phyloP scores from a whole-genome alignment of 1,139 yeast genomes.

The Taphrina flavorubra region DNA sequence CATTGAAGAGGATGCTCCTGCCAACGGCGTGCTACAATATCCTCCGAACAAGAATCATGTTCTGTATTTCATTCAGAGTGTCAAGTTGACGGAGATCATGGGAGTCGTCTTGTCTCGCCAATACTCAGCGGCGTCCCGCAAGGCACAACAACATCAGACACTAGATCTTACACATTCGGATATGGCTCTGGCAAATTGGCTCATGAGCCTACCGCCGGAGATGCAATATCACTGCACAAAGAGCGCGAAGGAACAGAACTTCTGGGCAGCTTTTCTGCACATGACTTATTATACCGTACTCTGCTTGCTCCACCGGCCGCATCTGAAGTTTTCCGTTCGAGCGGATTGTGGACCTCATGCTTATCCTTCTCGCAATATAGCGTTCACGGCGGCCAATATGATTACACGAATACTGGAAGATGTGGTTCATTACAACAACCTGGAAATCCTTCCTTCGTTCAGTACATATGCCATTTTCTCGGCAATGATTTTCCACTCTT shows the following conservation, averaged over 20 bases:
- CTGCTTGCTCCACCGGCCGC: constrained; percentile 73
- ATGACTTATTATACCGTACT: constrained; percentile 76
- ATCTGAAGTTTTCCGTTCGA: constrained; percentile 54
- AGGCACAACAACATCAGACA: constrained; percentile 55
- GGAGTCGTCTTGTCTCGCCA: constrained; percentile 75
- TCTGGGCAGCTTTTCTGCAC: constrained; percentile 67
- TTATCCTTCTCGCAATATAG: constrained; percentile 82
- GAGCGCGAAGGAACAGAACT: constrained; percentile 60
- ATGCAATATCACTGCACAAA: constrained; percentile 64
- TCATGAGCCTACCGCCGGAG: constrained; percentile 68
- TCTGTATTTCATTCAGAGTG: constrained; percentile 65
- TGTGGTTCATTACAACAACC: constrained; percentile 60
- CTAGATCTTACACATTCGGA: constrained; percentile 75
- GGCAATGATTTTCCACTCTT: constrained; percentile 73
- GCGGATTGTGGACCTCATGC: constrained; percentile 56
- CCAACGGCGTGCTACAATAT: constrained; percentile 54
- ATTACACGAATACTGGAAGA: constrained; percentile 70
- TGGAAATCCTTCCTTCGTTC: constrained; percentile 64
- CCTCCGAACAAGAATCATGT: constrained; percentile 60
- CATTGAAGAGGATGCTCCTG: constrained; percentile 61
- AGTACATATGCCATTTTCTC: constrained; percentile 63
- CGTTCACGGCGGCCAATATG: constrained; percentile 85
- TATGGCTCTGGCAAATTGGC: constrained; percentile 80
- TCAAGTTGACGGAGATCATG: constrained; percentile 74
- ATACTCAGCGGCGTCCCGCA: constrained; percentile 72